These are phyloP conservation scores for Colletotrichum tabaci DNA, from an alignment of 2,329 filamentous ascomycete species.

Conservation along the genomic window DNA sequence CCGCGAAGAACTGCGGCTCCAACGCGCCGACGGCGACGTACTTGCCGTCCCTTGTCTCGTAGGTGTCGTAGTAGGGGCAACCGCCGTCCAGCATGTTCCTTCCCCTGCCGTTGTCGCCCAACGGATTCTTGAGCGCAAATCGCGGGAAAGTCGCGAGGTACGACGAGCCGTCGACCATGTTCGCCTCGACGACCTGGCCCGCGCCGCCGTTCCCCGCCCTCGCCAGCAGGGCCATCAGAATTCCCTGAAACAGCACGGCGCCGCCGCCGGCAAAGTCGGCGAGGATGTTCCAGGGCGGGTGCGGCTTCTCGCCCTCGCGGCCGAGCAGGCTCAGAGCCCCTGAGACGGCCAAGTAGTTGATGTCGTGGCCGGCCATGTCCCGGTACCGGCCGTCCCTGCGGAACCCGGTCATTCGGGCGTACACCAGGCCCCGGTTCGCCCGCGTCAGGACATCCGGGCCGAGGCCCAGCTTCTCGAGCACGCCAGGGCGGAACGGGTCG, in stretches of 20 bases:
- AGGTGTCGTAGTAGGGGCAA: constrained; percentile 90
- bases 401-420: constrained; percentile 92
- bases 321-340: constrained; percentile 86
- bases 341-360: constrained; percentile 94
- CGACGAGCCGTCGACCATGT: constrained; percentile 93
- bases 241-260: constrained; percentile 83
- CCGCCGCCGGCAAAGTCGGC: constrained; percentile 95
- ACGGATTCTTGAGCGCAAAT: constrained; percentile 72
- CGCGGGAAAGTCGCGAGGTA: constrained; percentile 86
- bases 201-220: constrained; percentile 71
- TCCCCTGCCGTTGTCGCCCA: constrained; percentile 77
- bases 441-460: constrained; percentile 77
- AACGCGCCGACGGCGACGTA: constrained; percentile 93
- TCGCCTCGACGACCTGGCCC: constrained; percentile 93
- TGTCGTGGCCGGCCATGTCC: constrained; percentile 93
- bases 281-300: constrained; percentile 86
- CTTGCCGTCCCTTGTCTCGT: constrained; percentile 83
- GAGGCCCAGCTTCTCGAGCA: constrained; percentile 87
- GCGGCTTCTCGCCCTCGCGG: constrained; percentile 76
- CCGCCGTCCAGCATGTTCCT: constrained; percentile 87
- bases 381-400: constrained; percentile 88
- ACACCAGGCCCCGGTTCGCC: constrained; percentile 82
- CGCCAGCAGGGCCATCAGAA: constrained; percentile 83
- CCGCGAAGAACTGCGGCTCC: constrained; percentile 87
- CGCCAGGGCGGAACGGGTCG: constrained; percentile 93